Evolutionary conservation across 768 basidiomycete genomes (phyloP).

Genomic region (Auriculariales sp.): DNA sequence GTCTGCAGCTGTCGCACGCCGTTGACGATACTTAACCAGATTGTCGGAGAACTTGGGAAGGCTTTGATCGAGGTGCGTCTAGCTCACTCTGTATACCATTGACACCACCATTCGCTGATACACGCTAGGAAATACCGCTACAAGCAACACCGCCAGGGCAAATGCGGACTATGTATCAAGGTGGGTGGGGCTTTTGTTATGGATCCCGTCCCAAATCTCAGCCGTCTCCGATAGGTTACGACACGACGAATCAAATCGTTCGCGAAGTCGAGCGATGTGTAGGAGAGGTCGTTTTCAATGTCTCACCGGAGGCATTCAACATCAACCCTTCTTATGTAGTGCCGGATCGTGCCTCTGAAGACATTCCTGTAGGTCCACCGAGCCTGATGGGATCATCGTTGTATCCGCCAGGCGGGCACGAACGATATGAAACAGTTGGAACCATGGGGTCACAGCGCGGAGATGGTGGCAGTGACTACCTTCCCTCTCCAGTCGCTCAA

Average conservation of each 20-base stretch:
- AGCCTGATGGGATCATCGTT: too few species aligned
- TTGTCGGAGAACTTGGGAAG: conserved; percentile 36
- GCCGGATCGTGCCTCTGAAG: neutral
- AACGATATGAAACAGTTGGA: too few species aligned
- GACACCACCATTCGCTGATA: neutral
- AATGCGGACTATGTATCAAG: conserved; percentile 55
- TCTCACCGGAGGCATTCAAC: neutral
- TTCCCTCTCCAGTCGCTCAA: neutral
- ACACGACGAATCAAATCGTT: conserved; percentile 44
- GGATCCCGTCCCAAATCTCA: neutral
- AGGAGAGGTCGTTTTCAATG: conserved; percentile 7
- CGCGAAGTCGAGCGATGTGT: conserved; percentile 37
- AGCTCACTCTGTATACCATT: neutral
- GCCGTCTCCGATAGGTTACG: conserved; percentile 2
- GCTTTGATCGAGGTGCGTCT: conserved; percentile 25
- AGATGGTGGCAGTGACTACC: neutral
- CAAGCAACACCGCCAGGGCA: conserved; percentile 71
- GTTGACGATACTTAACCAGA: conserved; percentile 18
- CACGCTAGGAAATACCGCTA: conserved; percentile 56
- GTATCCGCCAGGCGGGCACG: too few species aligned
- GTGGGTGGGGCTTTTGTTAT: conserved; percentile 21
- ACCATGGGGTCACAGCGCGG: neutral
- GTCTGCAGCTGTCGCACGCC: neutral
- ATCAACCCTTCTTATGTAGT: neutral
- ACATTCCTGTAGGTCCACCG: too few species aligned